Base-by-base conservation (phyloP, 352 stramenopile species). In the Hyphochytrium catenoides region DNA sequence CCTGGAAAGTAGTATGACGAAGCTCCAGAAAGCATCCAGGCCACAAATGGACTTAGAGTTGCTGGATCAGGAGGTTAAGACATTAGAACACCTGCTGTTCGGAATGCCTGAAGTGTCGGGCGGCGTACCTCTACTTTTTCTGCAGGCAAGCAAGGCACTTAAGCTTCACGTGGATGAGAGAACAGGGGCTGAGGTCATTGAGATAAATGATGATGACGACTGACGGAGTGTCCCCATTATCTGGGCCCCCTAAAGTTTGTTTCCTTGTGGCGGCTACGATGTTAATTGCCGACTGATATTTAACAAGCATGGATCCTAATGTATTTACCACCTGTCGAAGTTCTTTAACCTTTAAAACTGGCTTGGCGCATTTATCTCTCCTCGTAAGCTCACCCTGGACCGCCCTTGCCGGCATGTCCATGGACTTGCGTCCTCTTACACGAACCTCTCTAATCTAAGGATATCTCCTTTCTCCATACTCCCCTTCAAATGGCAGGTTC, bases 91-190 rank as follows among this genome's bases (percentile, higher is more conserved):
- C n/a, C n/a, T n/a, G n/a, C 45, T 82, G 1, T 82, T 73, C 31
- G 51, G 51, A 22, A 73, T 77, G 59, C 59, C 64, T 1, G 55
- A 54, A 3, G 77, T 74, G 52, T 54, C 74, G 24, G 68, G 68
- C 12, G 68, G 68, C 25, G 61, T 77, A 25, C 65, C 68, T 11
- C 30, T 59, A 3, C 57, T 39, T 38, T 79, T 82, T 36, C 50
- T 78, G 11, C 46, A 69, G 28, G 66, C 61, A 26, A 60, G 77
- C 38, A 59, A 74, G 28, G 53, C 57, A 26, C 69, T 60, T 34
- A 55, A 74, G 25, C 79, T 77, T 45, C 60, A 54, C 54, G 50
- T 82, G 14, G 68, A 78, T 24, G 59, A 77, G 28, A 65, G 79
- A 34, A 65, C 65, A 52, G 63, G 78, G 6, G 19, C 74, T 8